These are phyloP conservation scores for Rhodofomes roseus DNA, from an alignment of 1,284 basidiomycete genomes.

Conservation along the genomic window DNA sequence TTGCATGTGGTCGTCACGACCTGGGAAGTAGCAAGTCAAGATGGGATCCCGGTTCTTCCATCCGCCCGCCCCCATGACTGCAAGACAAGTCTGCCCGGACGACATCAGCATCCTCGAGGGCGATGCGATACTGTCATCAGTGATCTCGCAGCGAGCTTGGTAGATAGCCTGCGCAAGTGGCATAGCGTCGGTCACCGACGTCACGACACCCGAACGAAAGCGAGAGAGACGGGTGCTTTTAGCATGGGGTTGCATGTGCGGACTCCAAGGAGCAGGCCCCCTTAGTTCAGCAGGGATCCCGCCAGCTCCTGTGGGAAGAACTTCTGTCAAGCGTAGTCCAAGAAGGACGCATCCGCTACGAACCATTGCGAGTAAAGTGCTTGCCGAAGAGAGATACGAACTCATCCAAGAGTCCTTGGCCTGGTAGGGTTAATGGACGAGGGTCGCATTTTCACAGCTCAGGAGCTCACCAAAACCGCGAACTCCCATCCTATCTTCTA, in stretches of 20 bases:
- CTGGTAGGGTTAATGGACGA: neutral
- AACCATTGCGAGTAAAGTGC: neutral
- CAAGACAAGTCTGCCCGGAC: slow-evolving; percentile 25
- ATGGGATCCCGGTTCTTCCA: slow-evolving; percentile 34
- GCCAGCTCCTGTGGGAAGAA: neutral
- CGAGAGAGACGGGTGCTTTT: slow-evolving; percentile 31
- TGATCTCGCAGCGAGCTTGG: slow-evolving; percentile 36
- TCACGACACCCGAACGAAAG: slow-evolving; percentile 23
- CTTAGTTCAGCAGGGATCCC: neutral
- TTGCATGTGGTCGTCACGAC: slow-evolving; percentile 1
- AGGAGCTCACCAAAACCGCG: neutral
- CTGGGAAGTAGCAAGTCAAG: slow-evolving; percentile 27
- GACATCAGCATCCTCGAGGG: slow-evolving; percentile 26
- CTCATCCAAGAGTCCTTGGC: slow-evolving; percentile 3
- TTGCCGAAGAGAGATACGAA: slow-evolving; percentile 5
- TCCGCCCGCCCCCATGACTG: slow-evolving; percentile 27
- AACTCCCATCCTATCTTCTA: slow-evolving; percentile 9
- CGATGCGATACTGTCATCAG: slow-evolving; percentile 12
- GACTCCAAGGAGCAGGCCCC: slow-evolving; percentile 12
- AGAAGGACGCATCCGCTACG: slow-evolving; percentile 1
- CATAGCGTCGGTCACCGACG: slow-evolving; percentile 15
- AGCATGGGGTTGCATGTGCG: slow-evolving; percentile 24
- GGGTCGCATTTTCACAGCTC: neutral
- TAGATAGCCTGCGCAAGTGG: slow-evolving; percentile 29
- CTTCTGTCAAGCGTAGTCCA: neutral